Base-by-base conservation (phyloP, 73 alveolate genomes). In the Uronychia setigera region DNA sequence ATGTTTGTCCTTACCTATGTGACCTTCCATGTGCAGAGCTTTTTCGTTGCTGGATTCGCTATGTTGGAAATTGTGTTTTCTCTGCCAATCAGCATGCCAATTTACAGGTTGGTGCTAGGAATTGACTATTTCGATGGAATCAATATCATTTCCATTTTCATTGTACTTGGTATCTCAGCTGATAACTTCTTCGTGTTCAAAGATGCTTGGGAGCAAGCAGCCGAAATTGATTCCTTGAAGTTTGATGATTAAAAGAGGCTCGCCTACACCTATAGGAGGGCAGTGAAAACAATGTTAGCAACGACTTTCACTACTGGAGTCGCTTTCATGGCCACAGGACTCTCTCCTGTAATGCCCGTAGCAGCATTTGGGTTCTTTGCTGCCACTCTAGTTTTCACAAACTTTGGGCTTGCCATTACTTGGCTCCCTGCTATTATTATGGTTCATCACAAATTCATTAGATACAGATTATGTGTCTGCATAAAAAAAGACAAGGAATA, bases 81-180 rank as follows among this genome's bases (percentile, higher is more conserved):
- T 1, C 35, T 58, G 28, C 92, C 92, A 1, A 31, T 85, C 1
- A 77, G 76, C 0, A 25, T 85, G 0, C 75, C 78, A 1, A 29
- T 85, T 1, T 78, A 85, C 78, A 85, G 31, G 31, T 26, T 58
- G 58, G 19, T 80, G 14, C 58, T 80, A 79, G 1, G 11, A 31
- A 59, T 80, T 5, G 30, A 80, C n/a, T 58, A 27, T 59, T 58
- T 58, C 58, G n/a, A 35, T 13, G 46, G 26, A 30, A 28, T 80
- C 59, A 35, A 58, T 86, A 83, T 92, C 80, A 35, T 92, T 11
- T 93, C 87, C 33, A 58, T 92, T 14, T 87, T 88, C 59, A 57
- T 92, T 67, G 89, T 92, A 0, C 88, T 92, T 11, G 96, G 96
- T 30, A 83, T 92, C 81, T 93, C 94, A 0, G 96, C 96, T 26